phyloP scores from a whole-genome alignment of 768 basidiomycete species.

The Fistulinella prunicolor region DNA sequence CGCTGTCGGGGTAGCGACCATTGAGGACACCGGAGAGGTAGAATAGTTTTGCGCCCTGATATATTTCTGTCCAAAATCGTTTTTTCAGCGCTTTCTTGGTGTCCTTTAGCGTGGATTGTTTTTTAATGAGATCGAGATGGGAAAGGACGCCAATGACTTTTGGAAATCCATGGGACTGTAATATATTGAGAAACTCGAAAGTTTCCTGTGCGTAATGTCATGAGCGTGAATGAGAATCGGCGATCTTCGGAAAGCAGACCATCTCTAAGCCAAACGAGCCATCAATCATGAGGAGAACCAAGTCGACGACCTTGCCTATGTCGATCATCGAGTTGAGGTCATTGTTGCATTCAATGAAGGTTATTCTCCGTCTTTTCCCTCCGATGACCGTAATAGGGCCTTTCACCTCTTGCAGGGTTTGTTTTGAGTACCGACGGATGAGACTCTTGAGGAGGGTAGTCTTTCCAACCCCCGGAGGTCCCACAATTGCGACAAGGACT shows the following conservation, averaged over 20 bases:
- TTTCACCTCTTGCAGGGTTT: constrained; percentile 82
- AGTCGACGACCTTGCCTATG: constrained; percentile 93
- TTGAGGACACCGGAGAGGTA: constrained; percentile 96
- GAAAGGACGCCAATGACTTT: constrained; percentile 97
- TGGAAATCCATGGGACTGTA: constrained; percentile 96
- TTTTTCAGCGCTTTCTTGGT: constrained; percentile 96
- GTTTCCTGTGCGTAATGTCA: constrained; percentile 67
- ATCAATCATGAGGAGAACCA: constrained; percentile 96
- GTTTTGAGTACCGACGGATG: constrained; percentile 90
- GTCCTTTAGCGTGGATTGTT: constrained; percentile 75
- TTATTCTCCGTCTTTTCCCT: constrained; percentile 90
- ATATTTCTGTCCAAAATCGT: constrained; percentile 99
- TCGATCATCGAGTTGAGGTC: constrained; percentile 99
- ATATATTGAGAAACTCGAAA: constrained; percentile 96
- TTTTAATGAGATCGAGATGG: constrained; percentile 96
- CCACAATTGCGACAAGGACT: constrained; percentile 91
- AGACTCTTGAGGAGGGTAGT: constrained; percentile 90
- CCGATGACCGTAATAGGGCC: constrained; percentile 94
- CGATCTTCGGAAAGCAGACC: constrained; percentile 49
- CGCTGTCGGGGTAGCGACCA: constrained; percentile 94
- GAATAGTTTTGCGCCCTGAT: constrained; percentile 97
- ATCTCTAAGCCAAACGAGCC: constrained; percentile 98
- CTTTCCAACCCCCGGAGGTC: constrained; percentile 96
- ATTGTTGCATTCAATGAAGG: constrained; percentile 96
- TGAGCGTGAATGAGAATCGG: background rate